Base-by-base conservation (phyloP, 2,329 filamentous ascomycete species). In the Trichoderma sp. region DNA sequence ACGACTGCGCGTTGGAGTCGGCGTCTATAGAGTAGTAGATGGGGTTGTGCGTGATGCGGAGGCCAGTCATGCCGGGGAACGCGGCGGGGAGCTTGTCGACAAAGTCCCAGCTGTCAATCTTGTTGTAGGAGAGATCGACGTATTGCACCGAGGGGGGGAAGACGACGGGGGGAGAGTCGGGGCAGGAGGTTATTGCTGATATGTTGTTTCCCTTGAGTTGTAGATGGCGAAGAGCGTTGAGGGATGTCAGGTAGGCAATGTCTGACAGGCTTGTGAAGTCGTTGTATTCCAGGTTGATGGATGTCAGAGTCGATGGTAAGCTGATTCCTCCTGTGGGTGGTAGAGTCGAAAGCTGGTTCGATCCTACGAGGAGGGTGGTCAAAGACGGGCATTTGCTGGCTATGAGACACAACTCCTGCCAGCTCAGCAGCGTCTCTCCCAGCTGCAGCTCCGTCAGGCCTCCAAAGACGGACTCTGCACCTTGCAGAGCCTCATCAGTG, bases 21-120 rank as follows among this genome's bases (percentile, higher is more conserved):
- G 71, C 74, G 69, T 78, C 78, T 28, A 75, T 80, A 68, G 82
- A 78, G 62, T 88, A 81, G 77, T 92, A 96, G 24, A 98, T 83
- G 5, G 94, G 93, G 70, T 98, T 98, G 73, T 93, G 89, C 5
- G 91, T 88, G 67, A 97, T 86, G 17, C 93, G 90, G 45, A 99
- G 84, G 41, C 87, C 88, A 14, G 80, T 82, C 7, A 98, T 81
- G 4, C 88, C 86, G 0, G 95, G 94, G 69, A 96, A 92, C 65
- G 86, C 79, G 14, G 75, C 72, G 2, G 85, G 79, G 1, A 99
- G 82, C 5, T 80, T 74, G 71, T 96, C 88, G 69, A 97, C 81
- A 74, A 96, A 91, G 34, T 76, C 72, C 91, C 93, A 97, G 19
- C 83, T 82, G 17, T 81, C 74, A 34, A 94, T 82, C 17, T 82